Base-by-base conservation (phyloP, 2,329 filamentous ascomycete species). In the Penicillium sp. region DNA sequence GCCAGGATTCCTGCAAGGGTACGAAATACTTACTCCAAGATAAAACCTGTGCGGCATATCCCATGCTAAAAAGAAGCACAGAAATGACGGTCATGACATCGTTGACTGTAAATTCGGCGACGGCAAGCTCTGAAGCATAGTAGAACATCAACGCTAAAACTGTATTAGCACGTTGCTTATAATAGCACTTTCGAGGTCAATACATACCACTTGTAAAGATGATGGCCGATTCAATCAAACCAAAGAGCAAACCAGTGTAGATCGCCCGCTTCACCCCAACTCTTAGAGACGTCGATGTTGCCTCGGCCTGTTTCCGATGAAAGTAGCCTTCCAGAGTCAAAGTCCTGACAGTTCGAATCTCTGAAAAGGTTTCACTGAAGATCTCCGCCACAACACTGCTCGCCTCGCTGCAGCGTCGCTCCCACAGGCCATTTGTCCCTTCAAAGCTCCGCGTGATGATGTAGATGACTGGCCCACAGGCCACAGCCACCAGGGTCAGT, bases 1-100 rank as follows among this genome's bases (percentile, higher is more conserved):
- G 6, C 14, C 22, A 10, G 32, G 22, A 8, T 10, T 17, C 2
- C 11, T 3, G 17, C 12, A 12, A 9, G 9, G 31, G 14, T 31
- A 20, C 10, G 11, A 9, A 1, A 10, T 12, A 48, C 62, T 45
- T 50, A 70, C 68, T 78, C 54, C 81, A 82, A 32, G 76, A 74
- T 12, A 93, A 66, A 37, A 92, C 48, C 77, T 20, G 74, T 73
- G 23, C 79, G 2, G 84, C 77, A 8, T 83, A 85, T 8, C 81
- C 79, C 39, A 94, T 77, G 44, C 84, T 82, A 57, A 95, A 85
- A n/a, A 95, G 74, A 1, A 96, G 73, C 36, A 95, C 73, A 22
- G 88, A 84, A 51, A 92, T 80, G 0, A 92, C 84, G 43, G 82
- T 77, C 17, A 94, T 66, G 12, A 92, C 75, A 1, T 73, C 67